phyloP scores from a whole-genome alignment of 164 flowering plant species.

The Echeveria elegans region DNA sequence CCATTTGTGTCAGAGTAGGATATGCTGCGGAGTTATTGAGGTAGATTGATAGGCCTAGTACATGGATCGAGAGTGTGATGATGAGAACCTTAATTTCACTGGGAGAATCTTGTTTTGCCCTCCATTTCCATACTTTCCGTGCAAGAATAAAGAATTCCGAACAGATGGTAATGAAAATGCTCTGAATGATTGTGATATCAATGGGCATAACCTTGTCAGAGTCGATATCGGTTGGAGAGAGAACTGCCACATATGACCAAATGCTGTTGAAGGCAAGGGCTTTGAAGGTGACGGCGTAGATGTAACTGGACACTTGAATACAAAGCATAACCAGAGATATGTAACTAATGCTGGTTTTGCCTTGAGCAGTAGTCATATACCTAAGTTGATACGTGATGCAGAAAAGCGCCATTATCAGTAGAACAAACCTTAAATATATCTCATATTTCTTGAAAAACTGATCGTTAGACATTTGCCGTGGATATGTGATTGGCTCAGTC shows the following conservation, averaged over 20 bases:
- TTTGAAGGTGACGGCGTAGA: too few relatives aligned
- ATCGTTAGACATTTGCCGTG: neutral
- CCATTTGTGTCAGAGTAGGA: neutral
- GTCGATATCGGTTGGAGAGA: neutral
- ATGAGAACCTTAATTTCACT: constrained; percentile 7
- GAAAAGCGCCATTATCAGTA: constrained; percentile 1
- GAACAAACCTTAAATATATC: constrained; percentile 8
- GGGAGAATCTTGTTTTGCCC: neutral
- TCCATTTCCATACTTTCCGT: neutral
- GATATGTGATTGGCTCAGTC: constrained; percentile 4
- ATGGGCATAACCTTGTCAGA: neutral
- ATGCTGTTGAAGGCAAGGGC: neutral
- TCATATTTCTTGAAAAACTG: constrained; percentile 8
- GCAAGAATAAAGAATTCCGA: neutral
- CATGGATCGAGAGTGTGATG: neutral
- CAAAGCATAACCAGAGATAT: constrained; percentile 16
- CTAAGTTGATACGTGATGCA: constrained; percentile 2
- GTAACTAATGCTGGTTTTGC: neutral
- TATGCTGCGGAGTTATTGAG: neutral
- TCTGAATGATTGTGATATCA: neutral
- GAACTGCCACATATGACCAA: neutral
- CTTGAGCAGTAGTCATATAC: constrained; percentile 5
- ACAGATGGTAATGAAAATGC: neutral
- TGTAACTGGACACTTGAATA: constrained; percentile 5
- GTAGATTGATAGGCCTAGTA: neutral